phyloP scores from a whole-genome alignment of 1,284 basidiomycete species.

The Volvariella volvacea region DNA sequence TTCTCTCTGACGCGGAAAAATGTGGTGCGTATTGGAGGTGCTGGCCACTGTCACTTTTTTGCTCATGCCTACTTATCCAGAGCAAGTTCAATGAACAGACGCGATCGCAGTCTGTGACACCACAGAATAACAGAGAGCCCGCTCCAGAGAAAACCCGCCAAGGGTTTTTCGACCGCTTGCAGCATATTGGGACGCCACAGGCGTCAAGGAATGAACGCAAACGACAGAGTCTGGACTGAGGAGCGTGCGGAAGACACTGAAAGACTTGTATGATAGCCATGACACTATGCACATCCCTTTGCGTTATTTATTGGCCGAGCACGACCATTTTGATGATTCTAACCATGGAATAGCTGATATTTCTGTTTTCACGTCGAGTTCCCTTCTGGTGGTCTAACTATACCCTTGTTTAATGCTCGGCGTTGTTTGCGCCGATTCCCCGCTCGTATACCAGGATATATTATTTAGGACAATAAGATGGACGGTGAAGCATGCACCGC shows the following conservation, averaged over 20 bases:
- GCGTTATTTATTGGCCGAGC: too few relatives aligned
- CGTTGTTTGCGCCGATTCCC: too few relatives aligned
- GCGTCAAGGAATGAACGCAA: conserved; percentile 25
- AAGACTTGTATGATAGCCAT: conserved; percentile 11
- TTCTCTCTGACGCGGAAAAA: conserved; percentile 32
- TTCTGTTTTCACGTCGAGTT: too few relatives aligned
- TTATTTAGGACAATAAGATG: too few relatives aligned
- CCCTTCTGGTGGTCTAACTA: too few relatives aligned
- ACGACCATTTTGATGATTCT: too few relatives aligned
- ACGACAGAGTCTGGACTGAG: conserved; percentile 28
- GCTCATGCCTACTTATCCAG: not conserved
- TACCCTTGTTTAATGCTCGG: too few relatives aligned
- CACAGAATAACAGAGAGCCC: conserved; percentile 8
- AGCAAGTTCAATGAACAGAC: conserved; percentile 10
- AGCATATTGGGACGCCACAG: conserved; percentile 26
- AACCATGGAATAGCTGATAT: too few relatives aligned
- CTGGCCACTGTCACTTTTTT: not conserved
- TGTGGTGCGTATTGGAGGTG: conserved; percentile 24
- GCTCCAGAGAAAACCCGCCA: conserved; percentile 18
- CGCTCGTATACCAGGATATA: too few relatives aligned
- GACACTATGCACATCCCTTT: too few relatives aligned
- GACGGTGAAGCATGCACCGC: too few relatives aligned
- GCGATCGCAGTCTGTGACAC: conserved; percentile 10
- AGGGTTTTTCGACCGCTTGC: conserved; percentile 26
- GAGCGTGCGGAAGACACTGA: conserved; percentile 9